Evolutionary conservation across 805 yeast genomes (phyloP).

Genomic region (Barnettozyma populi): DNA sequence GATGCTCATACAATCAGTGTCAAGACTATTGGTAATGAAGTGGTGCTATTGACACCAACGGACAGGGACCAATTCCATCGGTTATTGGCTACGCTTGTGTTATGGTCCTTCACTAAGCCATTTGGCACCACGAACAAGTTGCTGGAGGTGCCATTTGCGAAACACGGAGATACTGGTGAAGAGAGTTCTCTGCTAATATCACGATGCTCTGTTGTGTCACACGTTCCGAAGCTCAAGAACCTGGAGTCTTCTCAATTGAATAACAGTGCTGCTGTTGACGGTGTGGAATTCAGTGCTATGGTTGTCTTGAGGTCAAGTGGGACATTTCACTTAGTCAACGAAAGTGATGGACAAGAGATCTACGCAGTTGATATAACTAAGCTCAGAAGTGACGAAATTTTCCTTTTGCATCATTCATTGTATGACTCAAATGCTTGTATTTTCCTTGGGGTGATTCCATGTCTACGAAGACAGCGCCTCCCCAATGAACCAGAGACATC

Average conservation of each 20-base stretch:
- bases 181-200: constrained; percentile 26
- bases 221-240: constrained; percentile 18
- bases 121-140: constrained; percentile 47
- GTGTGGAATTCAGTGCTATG: constrained; percentile 71
- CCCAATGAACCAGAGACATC: not conserved
- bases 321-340: constrained; percentile 50
- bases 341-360: constrained; percentile 56
- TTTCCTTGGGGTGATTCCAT: constrained; percentile 51
- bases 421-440: constrained; percentile 54
- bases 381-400: constrained; percentile 54
- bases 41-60: constrained; percentile 18
- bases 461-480: constrained; percentile 36
- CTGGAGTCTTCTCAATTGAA: constrained; percentile 10
- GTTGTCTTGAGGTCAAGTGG: constrained; percentile 67
- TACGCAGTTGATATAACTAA: constrained; percentile 52
- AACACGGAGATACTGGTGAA: constrained; percentile 16
- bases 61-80: constrained; percentile 31
- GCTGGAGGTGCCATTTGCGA: constrained; percentile 16
- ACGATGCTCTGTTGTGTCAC: constrained; percentile 59
- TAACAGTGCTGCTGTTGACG: constrained; percentile 23
- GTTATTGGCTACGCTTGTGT: constrained; percentile 40
- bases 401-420: constrained; percentile 58
- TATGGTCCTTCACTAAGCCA: constrained; percentile 54
- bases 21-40: not conserved
- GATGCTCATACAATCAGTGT: not conserved